phyloP scores from a whole-genome alignment of 345 rosid genomes.

The Populus ilicifolia region DNA sequence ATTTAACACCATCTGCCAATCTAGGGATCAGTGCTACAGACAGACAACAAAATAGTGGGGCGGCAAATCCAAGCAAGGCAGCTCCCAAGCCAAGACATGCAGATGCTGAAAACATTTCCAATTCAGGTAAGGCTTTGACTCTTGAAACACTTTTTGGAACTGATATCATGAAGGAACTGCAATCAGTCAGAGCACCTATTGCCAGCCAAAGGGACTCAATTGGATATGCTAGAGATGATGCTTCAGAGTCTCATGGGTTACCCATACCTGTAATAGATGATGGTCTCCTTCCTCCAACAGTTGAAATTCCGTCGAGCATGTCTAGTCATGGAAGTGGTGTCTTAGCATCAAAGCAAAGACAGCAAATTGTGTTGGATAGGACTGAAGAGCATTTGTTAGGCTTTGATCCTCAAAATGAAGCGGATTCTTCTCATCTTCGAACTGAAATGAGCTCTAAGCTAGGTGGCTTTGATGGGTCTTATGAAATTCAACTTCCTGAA shows the following conservation, averaged over 20 bases:
- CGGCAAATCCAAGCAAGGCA: slow-evolving; percentile 14
- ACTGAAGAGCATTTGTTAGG: slow-evolving; percentile 40
- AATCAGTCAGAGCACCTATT: slow-evolving; percentile 63
- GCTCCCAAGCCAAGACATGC: slow-evolving; percentile 34
- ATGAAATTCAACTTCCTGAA: slow-evolving; percentile 42
- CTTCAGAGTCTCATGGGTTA: slow-evolving; percentile 36
- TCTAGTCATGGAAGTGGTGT: slow-evolving; percentile 21
- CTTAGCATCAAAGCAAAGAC: slow-evolving; percentile 41
- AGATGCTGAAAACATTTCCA: slow-evolving; percentile 29
- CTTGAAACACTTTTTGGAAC: slow-evolving; percentile 93
- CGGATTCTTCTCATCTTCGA: slow-evolving; percentile 39
- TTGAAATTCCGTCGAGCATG: slow-evolving; percentile 34
- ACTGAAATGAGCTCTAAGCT: slow-evolving; percentile 42
- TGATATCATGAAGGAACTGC: slow-evolving; percentile 92
- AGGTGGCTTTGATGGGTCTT: slow-evolving; percentile 29
- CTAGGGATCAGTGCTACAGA: slow-evolving; percentile 30
- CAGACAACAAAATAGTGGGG: slow-evolving; percentile 19
- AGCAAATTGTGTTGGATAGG: slow-evolving; percentile 37
- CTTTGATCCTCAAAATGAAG: slow-evolving; percentile 38
- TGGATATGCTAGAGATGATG: slow-evolving; percentile 40
- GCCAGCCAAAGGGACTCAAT: slow-evolving; percentile 34
- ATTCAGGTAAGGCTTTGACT: slow-evolving; percentile 58
- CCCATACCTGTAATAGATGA: slow-evolving; percentile 28
- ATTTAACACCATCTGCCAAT: slow-evolving; percentile 19
- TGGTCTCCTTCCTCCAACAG: slow-evolving; percentile 26